Conservation (phyloP, 1,284 basidiomycete genomes). For the Coniferiporia weirii region DNA sequence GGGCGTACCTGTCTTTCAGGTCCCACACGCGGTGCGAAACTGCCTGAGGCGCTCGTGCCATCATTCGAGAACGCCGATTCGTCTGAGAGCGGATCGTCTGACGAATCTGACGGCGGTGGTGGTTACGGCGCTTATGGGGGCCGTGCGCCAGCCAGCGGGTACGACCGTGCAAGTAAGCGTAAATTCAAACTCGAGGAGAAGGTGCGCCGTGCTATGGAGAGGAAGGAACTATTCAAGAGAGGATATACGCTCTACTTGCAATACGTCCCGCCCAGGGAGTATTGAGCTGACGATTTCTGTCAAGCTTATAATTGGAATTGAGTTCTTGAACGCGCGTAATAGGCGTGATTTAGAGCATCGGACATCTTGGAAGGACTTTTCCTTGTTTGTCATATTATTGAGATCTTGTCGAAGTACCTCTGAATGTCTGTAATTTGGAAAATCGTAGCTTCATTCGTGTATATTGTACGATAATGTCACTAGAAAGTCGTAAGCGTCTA, state of each 20-base stretch:
- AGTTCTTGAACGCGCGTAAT: too few relatives aligned
- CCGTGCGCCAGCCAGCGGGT: slow-evolving; percentile 7
- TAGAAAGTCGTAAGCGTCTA: too few relatives aligned
- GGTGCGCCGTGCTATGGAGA: slow-evolving; percentile 55
- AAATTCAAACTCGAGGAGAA: slow-evolving; percentile 52
- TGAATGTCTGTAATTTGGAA: too few relatives aligned
- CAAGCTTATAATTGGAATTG: too few relatives aligned
- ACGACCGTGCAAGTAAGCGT: slow-evolving; percentile 30
- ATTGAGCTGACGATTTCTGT: neutral
- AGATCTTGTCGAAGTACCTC: too few relatives aligned
- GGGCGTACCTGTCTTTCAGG: slow-evolving; percentile 71
- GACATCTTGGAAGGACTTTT: too few relatives aligned
- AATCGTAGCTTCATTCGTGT: too few relatives aligned
- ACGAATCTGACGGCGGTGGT: slow-evolving; percentile 31
- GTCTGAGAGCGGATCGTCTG: slow-evolving; percentile 24
- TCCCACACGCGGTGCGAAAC: slow-evolving; percentile 36
- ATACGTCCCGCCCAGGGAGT: slow-evolving; percentile 34
- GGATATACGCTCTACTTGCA: slow-evolving; percentile 58
- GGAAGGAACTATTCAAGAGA: slow-evolving; percentile 48
- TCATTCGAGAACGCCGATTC: slow-evolving; percentile 29
- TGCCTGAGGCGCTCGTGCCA: slow-evolving; percentile 46
- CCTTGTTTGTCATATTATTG: too few relatives aligned
- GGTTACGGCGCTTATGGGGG: slow-evolving; percentile 31
- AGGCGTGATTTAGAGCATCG: too few relatives aligned
- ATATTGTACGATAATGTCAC: too few relatives aligned